Evolutionary conservation across 108 stramenopile species (phyloP).

Genomic region (Ochromonas danica): DNA sequence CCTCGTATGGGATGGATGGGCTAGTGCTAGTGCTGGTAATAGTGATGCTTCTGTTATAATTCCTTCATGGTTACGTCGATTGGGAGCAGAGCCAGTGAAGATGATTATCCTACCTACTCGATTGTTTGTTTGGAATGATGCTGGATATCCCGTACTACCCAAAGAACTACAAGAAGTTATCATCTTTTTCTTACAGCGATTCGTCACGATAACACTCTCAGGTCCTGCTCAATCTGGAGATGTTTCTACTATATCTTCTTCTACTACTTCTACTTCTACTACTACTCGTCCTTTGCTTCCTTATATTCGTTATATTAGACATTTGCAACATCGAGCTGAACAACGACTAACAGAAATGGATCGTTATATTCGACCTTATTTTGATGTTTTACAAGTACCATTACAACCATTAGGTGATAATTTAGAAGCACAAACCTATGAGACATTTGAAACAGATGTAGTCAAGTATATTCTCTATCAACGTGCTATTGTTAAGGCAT

Average conservation of each 20-base stretch:
- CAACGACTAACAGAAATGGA: constrained; percentile 70
- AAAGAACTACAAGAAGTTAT: constrained; percentile 76
- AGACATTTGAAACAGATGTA: constrained; percentile 93
- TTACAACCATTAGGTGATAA: constrained; percentile 94
- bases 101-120: constrained; percentile 67
- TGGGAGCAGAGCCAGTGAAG: constrained; percentile 71
- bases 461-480: constrained; percentile 90
- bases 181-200: constrained; percentile 51
- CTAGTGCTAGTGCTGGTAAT: background rate
- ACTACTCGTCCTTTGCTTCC: constrained; percentile 21
- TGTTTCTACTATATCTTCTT: background rate
- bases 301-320: constrained; percentile 68
- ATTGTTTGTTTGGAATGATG: constrained; percentile 81
- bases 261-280: background rate
- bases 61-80: constrained; percentile 72
- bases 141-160: constrained; percentile 81
- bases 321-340: constrained; percentile 58
- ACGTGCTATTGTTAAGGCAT: constrained; percentile 62
- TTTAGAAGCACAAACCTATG: constrained; percentile 93
- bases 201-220: constrained; percentile 46
- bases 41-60: constrained; percentile 38
- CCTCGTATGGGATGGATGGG: too few relatives aligned
- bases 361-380: constrained; percentile 67
- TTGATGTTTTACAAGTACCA: constrained; percentile 90
- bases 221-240: constrained; percentile 40